Percentiles rank a stretch among this genome's conserved stretches.
These are phyloP conservation scores for Domatiomyces catenatus DNA, from an alignment of 2,329 filamentous ascomycete species.

Conservation along the genomic window DNA sequence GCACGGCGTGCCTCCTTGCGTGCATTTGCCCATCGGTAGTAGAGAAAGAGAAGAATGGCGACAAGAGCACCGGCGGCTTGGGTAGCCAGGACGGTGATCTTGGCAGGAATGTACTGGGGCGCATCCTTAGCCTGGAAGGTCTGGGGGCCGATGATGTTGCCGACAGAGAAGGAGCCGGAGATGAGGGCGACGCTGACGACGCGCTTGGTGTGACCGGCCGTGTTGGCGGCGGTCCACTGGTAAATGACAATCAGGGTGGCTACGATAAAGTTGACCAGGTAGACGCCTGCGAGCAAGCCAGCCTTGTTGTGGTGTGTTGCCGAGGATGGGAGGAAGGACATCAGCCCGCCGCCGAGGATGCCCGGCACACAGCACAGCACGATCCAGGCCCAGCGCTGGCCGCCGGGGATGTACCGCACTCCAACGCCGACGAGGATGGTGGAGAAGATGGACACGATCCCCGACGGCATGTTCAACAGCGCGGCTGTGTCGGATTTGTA, in stretches of 20 bases:
- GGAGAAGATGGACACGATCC: conserved; percentile 10
- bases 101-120: conserved; percentile 28
- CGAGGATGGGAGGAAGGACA: conserved; percentile 22
- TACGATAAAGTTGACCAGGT: conserved; percentile 31
- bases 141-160: conserved; percentile 32
- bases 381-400: conserved; percentile 18
- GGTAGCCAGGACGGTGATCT: conserved; percentile 27
- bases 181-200: conserved; percentile 33
- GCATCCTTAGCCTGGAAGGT: conserved; percentile 30
- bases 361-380: conserved; percentile 26
- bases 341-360: conserved; percentile 29
- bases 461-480: conserved; percentile 23
- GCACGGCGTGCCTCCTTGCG: conserved; percentile 11
- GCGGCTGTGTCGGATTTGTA: conserved; percentile 23
- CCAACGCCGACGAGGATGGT: conserved; percentile 31
- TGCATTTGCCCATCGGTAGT: conserved; percentile 22
- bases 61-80: conserved; percentile 21
- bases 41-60: conserved; percentile 17
- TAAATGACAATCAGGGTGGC: conserved; percentile 29
- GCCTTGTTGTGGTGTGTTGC: conserved; percentile 23
- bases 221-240: conserved; percentile 33
- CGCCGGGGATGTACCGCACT: conserved; percentile 26
- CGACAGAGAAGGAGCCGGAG: conserved; percentile 30
- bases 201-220: conserved; percentile 35
- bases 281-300: conserved; percentile 30